These are phyloP conservation scores for Trichosporon sp. DNA, from an alignment of 1,284 basidiomycete genomes.

Conservation along the genomic window DNA sequence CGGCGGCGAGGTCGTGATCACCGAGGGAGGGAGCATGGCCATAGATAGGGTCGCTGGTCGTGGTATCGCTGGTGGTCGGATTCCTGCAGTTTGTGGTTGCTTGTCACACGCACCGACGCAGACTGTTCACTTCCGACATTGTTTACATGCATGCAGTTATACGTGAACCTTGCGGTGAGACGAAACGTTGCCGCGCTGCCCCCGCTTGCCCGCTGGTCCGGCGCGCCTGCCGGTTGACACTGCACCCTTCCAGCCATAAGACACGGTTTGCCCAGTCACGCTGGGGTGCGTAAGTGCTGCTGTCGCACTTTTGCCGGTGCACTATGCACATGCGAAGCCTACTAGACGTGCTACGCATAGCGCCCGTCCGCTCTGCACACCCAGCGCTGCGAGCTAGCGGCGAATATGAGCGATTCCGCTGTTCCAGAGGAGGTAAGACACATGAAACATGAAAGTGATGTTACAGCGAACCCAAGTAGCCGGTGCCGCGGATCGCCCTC, in stretches of 20 bases:
- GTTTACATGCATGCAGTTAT: neutral
- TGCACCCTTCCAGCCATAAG: neutral
- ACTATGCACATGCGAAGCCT: neutral
- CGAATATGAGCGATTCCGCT: too few relatives aligned
- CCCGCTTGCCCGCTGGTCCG: neutral
- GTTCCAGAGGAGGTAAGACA: neutral
- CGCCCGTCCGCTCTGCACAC: too few relatives aligned
- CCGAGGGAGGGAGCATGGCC: conserved; percentile 1
- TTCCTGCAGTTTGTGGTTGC: too few relatives aligned
- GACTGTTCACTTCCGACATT: neutral
- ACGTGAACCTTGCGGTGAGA: neutral
- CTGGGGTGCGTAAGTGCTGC: neutral
- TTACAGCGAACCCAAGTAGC: neutral
- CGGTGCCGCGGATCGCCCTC: too few relatives aligned
- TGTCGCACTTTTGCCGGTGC: neutral
- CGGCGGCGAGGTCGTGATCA: conserved; percentile 12
- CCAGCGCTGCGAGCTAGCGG: neutral
- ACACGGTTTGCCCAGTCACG: neutral
- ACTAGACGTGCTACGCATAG: neutral
- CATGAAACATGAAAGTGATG: neutral
- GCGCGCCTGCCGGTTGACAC: neutral
- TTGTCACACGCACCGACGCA: neutral
- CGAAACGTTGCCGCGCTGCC: neutral
- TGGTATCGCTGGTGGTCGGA: too few relatives aligned
- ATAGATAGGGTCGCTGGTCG: neutral